Conservation (phyloP, 768 basidiomycete genomes). For the Calocybe indica region DNA sequence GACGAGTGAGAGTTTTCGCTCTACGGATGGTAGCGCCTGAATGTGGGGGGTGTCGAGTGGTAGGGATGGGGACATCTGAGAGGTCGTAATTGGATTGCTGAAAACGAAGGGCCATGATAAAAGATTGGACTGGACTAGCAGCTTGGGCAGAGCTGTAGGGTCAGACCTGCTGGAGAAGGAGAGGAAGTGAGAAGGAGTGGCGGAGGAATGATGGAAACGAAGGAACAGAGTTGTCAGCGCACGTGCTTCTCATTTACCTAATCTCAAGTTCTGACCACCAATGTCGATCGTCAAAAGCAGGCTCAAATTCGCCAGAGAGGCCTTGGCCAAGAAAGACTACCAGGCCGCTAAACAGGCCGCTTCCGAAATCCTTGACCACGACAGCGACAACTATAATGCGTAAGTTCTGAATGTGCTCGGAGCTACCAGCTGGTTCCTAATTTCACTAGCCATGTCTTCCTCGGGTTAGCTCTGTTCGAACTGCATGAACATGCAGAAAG, state of each 20-base stretch:
- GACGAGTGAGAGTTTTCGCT: slow-evolving; percentile 94
- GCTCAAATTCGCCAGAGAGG: slow-evolving; percentile 76
- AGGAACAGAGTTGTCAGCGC: too few relatives aligned
- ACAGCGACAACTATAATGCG: slow-evolving; percentile 86
- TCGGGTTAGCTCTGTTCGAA: slow-evolving; percentile 76
- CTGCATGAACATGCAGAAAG: slow-evolving; percentile 64
- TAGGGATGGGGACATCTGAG: slow-evolving; percentile 66
- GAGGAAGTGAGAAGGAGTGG: slow-evolving; percentile 4
- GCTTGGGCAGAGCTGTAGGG: slow-evolving; percentile 16
- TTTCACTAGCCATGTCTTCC: slow-evolving; percentile 68
- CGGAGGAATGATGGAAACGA: background rate
- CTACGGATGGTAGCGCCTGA: slow-evolving; percentile 65
- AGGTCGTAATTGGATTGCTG: slow-evolving; percentile 40
- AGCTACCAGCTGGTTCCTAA: slow-evolving; percentile 1
- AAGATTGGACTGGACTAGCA: slow-evolving; percentile 12
- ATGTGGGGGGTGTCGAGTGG: slow-evolving; percentile 46
- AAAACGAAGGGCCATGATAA: slow-evolving; percentile 50
- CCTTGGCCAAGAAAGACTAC: slow-evolving; percentile 72
- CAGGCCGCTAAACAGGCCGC: slow-evolving; percentile 61
- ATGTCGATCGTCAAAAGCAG: slow-evolving; percentile 61
- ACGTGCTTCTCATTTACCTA: too few relatives aligned
- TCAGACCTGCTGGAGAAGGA: slow-evolving; percentile 18
- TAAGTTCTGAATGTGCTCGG: slow-evolving; percentile 28
- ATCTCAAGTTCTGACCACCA: background rate
- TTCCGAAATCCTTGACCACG: slow-evolving; percentile 61